Conservation (phyloP, 108 stramenopile species). For the Cyclotella kingstonii region DNA sequence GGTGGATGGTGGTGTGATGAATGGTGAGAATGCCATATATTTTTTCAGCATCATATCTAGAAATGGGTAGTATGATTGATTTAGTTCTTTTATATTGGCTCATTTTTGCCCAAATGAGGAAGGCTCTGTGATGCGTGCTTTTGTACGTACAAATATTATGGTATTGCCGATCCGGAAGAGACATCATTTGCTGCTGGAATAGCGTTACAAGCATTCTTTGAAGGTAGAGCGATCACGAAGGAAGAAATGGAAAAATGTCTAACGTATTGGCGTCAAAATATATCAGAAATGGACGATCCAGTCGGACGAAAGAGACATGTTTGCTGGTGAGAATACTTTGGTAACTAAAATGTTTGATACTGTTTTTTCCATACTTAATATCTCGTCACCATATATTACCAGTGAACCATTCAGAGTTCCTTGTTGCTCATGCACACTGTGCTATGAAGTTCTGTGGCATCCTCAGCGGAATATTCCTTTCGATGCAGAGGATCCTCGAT, state of each 20-base stretch:
- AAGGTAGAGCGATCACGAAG: constrained; percentile 39
- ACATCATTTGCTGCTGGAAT: constrained; percentile 43
- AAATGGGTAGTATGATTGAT: too few relatives aligned
- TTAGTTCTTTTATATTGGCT: too few relatives aligned
- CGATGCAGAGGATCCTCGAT: constrained; percentile 29
- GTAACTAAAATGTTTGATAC: too few relatives aligned
- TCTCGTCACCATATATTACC: neutral
- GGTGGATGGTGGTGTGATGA: constrained; percentile 64
- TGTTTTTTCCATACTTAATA: neutral
- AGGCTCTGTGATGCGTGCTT: constrained; percentile 39
- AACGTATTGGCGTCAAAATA: constrained; percentile 45
- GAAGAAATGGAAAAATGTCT: constrained; percentile 54
- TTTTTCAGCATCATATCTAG: too few relatives aligned
- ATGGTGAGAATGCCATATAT: too few relatives aligned
- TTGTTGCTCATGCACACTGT: constrained; percentile 4
- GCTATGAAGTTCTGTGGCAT: constrained; percentile 21
- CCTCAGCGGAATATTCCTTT: constrained; percentile 34
- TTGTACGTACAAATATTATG: constrained; percentile 47
- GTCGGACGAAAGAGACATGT: constrained; percentile 39
- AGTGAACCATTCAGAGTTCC: constrained; percentile 50
- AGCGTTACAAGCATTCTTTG: constrained; percentile 61
- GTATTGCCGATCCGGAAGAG: constrained; percentile 50
- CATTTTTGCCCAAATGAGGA: neutral
- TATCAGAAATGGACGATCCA: constrained; percentile 47
- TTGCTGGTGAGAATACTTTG: constrained; percentile 29